Percentiles rank a stretch among this genome's conserved stretches.
phyloP scores from a whole-genome alignment of 768 basidiomycete species.

The Naganishia friedmannii region DNA sequence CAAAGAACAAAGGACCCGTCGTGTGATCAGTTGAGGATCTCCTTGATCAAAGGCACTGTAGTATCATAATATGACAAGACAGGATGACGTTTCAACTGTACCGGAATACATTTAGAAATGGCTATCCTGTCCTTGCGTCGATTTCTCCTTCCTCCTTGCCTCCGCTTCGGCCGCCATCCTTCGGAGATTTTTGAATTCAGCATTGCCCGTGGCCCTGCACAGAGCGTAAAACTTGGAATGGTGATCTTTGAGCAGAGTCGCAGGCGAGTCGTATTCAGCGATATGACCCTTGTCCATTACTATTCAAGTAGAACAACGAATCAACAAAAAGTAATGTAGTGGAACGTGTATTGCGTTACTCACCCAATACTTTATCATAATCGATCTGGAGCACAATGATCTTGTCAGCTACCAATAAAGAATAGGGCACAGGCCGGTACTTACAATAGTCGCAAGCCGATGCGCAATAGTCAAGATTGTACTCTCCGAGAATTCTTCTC shows the following conservation, averaged over 20 bases:
- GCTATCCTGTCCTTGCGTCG: not conserved
- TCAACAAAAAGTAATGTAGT: not conserved
- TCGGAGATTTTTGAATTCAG: constrained; percentile 48
- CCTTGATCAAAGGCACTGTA: no score
- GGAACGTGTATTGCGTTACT: not conserved
- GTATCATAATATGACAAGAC: no score
- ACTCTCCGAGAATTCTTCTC: constrained; percentile 64
- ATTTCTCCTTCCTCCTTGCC: constrained; percentile 11
- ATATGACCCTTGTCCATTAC: constrained; percentile 70
- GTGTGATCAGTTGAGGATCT: no score
- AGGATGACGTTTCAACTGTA: no score
- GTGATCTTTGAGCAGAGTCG: constrained; percentile 43
- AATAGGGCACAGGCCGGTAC: constrained; percentile 29
- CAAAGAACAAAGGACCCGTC: no score
- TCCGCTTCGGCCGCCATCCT: constrained; percentile 45
- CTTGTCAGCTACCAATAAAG: constrained; percentile 54
- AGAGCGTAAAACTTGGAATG: constrained; percentile 49
- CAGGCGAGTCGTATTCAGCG: constrained; percentile 62
- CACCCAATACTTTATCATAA: constrained; percentile 61
- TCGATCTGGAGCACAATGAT: constrained; percentile 62
- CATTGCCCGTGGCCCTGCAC: constrained; percentile 47
- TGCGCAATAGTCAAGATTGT: constrained; percentile 83
- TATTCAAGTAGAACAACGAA: constrained; percentile 8
- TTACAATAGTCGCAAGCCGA: constrained; percentile 69
- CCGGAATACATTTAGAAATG: not conserved